Evolutionary conservation across 495 filamentous ascomycete species (phyloP), one percentile per base, ranked within the genome.

Genomic region (Podospora tetraspora): DNA sequence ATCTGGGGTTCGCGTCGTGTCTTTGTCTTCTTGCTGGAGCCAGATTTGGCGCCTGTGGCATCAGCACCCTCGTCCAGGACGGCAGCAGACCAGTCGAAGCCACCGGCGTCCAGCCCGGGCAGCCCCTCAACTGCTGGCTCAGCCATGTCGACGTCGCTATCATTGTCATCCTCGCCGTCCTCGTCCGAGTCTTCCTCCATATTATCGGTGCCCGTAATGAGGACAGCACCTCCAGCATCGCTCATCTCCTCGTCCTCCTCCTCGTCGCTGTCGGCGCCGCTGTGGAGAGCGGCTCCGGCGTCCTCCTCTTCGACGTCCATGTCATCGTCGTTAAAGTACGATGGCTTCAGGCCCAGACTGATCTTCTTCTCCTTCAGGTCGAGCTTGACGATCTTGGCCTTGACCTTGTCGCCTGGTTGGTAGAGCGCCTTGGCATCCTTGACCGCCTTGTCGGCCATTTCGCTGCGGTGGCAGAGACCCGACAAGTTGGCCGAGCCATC

Each of bases 281-380:
- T 69, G 32, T 78, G 72, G 16, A 82, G 70, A 52, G 80, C 76
- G 37, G 79, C 79, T 30, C 83, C 83, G 21, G 81, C 81, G 60
- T 85, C 80, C 32, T 84, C 83, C 29, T 77, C 79, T 61, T 84
- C 84, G 11, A 84, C 84, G 21, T 84, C 83, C 62, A 87, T 88
- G 5, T 85, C 87, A 21, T 82, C 80, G 12, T 74, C 79, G n/a
- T 89, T 83, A 72, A 99, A 94, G 75, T 96, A 94, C 2, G 92
- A 94, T 37, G 94, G 92, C 79, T 99, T 99, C 27, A 99, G 79
- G 0, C 94, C 92, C 74, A 99, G 92, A 66, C 84, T 93, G 70
- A 99, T 89, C 71, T 91, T 88, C 73, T 86, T 87, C 76, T 88
- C 87, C 68, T 89, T 82, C 19, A 74, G 69, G 71, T 98, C 90